Base-by-base conservation (phyloP, 176 grass and related monocot genomes). In the Chloris gayana region DNA sequence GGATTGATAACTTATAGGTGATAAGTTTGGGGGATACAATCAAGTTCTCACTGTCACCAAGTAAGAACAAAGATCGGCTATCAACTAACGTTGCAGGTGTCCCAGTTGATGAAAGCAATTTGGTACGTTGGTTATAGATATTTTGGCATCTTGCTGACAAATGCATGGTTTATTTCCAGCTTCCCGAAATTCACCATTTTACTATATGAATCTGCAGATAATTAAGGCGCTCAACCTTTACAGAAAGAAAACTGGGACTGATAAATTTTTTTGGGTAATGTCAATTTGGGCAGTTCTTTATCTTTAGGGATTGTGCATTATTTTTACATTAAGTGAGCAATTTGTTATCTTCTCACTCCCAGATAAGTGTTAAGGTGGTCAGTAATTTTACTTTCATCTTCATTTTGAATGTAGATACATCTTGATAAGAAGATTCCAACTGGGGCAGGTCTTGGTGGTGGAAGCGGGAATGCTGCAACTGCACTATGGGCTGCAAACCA, bases 401-500 rank as follows among this genome's bases (percentile, higher is more conserved):
- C 47, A 27, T 76, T 75, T 75, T 15, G 63, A 50, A 51, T 84
- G 75, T 30, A 99, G 97, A 93, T 99, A 72, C 91, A 99, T 90
- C 92, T 99, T 44, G 91, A 99, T 89, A 99, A 99, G 86, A 96
- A 90, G 62, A 93, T 99, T 33, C 97, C 97, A 39, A 99, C 97
- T 86, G 97, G 97, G 81, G 97, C 97, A 80, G 97, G 97, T 82
- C 92, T 99, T 65, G 97, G 97, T 84, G 97, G 97, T 56, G 93
- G 97, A 86, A 99, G 97, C 70, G 91, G 93, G 80, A 99, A 99
- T 88, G 97, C 97, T 64, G 97, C 93, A 70, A 99, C 97, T 74
- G 89, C 97, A 76, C 76, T 99, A 30, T 99, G 97, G 97, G 97
- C 97, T 24, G 93, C 97, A 60, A 99, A 99, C 87, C 97, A 99